Base-by-base conservation (phyloP, 352 stramenopile species). In the Pythium plurisporium region DNA sequence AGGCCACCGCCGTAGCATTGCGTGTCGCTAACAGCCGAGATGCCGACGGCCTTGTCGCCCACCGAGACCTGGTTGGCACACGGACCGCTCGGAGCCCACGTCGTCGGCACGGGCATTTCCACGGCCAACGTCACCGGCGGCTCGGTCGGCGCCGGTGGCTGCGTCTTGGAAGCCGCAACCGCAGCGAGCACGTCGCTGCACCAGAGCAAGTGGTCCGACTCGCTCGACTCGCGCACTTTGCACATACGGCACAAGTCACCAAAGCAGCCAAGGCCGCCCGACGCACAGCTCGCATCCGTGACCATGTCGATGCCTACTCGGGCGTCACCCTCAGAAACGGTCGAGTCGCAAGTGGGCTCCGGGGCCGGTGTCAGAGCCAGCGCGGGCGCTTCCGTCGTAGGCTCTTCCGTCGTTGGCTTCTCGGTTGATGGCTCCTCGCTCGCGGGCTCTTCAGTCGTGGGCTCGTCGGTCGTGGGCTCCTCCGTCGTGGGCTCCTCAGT, bases 261-360 rank as follows among this genome's bases (percentile, higher is more conserved):
- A 45, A 68, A 59, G 36, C 64, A 76, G 1, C 68, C 64, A 12
- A 66, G 19, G 3, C 61, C 68, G 15, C 68, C 69, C 8, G n/a
- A 26, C 26, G 15, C 15, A 29, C 68, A 76, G 14, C 23, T 43
- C 9, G 48, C 9, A 44, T 70, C 60, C 22, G 52, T 67, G n/a
- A 71, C 41, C 38, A 59, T 48, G 29, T 47, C 27, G 34, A 69
- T 59, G 7, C 64, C 64, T 6, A 41, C 65, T 19, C 14, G 40
- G 1, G 34, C 34, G 49, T 76, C 65, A 8, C 57, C 65, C 1
- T 34, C 23, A 2, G 59, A 57, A 33, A 64, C 49, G 33, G 22
- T 41, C 14, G 27, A 51, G 9, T 57, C 45, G 22, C 54, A 61
- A 14, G 52, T 59, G 19, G 34, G 50, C 15, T 37, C 23, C 25